A percentile compares a stretch with the other conserved stretches of the same genome.
These are phyloP conservation scores for Nothopassalora personata DNA, from an alignment of 2,329 filamentous ascomycete species.

Conservation along the genomic window DNA sequence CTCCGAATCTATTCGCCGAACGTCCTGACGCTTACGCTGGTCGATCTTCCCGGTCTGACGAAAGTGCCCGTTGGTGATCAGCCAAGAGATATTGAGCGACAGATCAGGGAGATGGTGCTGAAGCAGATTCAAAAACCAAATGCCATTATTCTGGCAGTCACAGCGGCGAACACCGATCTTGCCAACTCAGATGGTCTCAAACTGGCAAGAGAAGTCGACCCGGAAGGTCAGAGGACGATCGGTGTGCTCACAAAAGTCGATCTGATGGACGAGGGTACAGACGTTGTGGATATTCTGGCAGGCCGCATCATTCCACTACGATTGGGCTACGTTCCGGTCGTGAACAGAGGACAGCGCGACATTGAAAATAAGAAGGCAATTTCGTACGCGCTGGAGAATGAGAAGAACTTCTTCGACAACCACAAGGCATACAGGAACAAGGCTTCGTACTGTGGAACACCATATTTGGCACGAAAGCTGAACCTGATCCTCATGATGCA, in stretches of 20 bases:
- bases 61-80: constrained; percentile 96
- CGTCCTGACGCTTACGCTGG: constrained; percentile 90
- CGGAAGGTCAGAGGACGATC: constrained; percentile 94
- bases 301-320: constrained; percentile 94
- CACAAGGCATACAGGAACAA: constrained; percentile 99
- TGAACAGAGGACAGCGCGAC: constrained; percentile 95
- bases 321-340: constrained; percentile 92
- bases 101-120: constrained; percentile 96
- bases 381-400: constrained; percentile 80
- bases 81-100: constrained; percentile 90
- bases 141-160: constrained; percentile 94
- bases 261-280: constrained; percentile 96
- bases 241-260: constrained; percentile 98
- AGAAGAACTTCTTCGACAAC: constrained; percentile 96
- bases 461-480: constrained; percentile 91
- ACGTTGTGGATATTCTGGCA: constrained; percentile 96
- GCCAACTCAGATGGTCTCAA: constrained; percentile 98
- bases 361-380: constrained; percentile 98
- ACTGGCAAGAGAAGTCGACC: constrained; percentile 91
- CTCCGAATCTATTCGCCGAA: constrained; percentile 97
- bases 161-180: constrained; percentile 93
- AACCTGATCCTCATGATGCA: constrained; percentile 99
- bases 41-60: constrained; percentile 92
- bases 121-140: constrained; percentile 99
- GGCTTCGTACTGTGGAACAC: constrained; percentile 96